Conservation (phyloP, 225 moss, liverwort and hornwort species). For the Asterella californica region DNA sequence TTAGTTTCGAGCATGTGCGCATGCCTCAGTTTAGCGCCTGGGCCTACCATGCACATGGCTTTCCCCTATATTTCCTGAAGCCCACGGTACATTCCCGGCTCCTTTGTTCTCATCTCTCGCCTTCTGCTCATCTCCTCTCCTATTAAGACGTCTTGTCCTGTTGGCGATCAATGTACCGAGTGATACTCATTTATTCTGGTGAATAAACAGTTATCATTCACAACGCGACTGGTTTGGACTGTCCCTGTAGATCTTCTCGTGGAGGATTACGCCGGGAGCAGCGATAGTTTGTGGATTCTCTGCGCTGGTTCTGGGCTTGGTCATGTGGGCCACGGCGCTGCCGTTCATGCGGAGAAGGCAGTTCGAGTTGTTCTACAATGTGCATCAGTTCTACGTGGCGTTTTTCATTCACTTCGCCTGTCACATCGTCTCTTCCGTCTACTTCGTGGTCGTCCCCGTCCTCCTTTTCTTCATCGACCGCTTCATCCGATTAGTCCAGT, state of each 20-base stretch:
- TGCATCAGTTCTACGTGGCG: conserved; percentile 34
- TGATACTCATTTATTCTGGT: too few relatives aligned
- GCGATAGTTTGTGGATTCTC: conserved; percentile 20
- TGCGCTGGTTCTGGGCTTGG: conserved; percentile 13
- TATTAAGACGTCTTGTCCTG: too few relatives aligned
- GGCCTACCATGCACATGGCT: too few relatives aligned
- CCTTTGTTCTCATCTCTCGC: too few relatives aligned
- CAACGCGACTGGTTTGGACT: not conserved
- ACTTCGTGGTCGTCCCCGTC: conserved; percentile 19
- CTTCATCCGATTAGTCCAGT: conserved; percentile 35
- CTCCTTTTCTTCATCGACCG: conserved; percentile 33
- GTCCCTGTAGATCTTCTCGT: not conserved
- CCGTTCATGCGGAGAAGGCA: conserved; percentile 17
- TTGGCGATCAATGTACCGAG: too few relatives aligned
- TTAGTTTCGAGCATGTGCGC: too few relatives aligned
- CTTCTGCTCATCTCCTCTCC: too few relatives aligned
- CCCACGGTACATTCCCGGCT: too few relatives aligned
- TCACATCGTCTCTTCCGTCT: conserved; percentile 20
- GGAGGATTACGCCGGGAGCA: conserved; percentile 7
- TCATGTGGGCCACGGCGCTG: conserved; percentile 27
- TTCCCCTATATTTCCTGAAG: too few relatives aligned
- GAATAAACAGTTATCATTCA: too few relatives aligned
- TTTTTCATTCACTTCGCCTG: conserved; percentile 27
- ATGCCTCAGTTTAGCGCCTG: too few relatives aligned
- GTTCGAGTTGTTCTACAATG: conserved; percentile 31